A percentile compares a stretch with the other conserved stretches of the same genome.
Evolutionary conservation across 2,329 filamentous ascomycete genomes (phyloP).

Genomic region (Esteya vermicola): DNA sequence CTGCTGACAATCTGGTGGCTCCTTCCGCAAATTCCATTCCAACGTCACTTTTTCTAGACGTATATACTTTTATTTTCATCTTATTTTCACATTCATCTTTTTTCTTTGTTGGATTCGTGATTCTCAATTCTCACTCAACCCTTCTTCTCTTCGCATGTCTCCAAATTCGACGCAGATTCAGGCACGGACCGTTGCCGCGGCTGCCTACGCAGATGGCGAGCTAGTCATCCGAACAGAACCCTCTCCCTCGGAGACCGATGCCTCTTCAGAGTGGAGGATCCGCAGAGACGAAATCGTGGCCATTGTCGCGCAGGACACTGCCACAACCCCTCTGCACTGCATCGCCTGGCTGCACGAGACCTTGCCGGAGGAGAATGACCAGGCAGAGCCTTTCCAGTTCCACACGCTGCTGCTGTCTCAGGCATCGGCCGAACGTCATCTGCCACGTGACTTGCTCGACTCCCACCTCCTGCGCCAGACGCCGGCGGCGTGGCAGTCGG

Average conservation of each 20-base stretch:
- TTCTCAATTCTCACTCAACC: not conserved
- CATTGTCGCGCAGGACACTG: slow-evolving; percentile 4
- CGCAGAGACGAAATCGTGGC: slow-evolving; percentile 14
- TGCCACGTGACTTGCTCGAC: slow-evolving; percentile 23
- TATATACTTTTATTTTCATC: too few relatives aligned
- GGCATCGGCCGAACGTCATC: not conserved
- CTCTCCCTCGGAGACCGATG: too few relatives aligned
- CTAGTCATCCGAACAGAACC: slow-evolving; percentile 3
- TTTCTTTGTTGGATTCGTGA: too few relatives aligned
- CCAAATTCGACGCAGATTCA: slow-evolving; percentile 5
- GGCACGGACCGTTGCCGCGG: not conserved
- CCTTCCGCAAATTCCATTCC: too few relatives aligned
- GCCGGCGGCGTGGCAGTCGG: slow-evolving; percentile 18
- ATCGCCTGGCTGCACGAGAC: not conserved
- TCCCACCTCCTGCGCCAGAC: slow-evolving; percentile 21
- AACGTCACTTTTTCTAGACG: too few relatives aligned
- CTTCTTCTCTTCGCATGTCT: not conserved
- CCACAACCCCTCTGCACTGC: not conserved
- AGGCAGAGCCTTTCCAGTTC: slow-evolving; percentile 10
- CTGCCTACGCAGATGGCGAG: slow-evolving; percentile 6
- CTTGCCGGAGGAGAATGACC: not conserved
- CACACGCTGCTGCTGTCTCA: slow-evolving; percentile 11
- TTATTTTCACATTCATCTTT: too few relatives aligned
- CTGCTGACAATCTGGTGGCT: too few relatives aligned
- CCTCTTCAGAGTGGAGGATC: not conserved